Percentiles rank a stretch among this genome's conserved stretches.
phyloP scores from a whole-genome alignment of 441 rosid genomes.

The Jatropha multifida region DNA sequence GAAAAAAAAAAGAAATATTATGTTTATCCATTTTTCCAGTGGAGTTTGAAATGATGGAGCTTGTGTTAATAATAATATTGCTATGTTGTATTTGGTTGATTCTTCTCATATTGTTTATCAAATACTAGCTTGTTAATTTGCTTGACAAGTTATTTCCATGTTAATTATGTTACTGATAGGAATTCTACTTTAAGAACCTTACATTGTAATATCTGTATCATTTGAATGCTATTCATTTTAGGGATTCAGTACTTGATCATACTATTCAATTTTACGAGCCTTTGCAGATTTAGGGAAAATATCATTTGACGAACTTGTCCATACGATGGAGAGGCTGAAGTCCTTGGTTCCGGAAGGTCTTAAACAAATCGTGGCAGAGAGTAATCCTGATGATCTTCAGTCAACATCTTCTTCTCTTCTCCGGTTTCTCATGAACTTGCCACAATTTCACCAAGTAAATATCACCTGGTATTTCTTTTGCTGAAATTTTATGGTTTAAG shows the following conservation, averaged over 20 bases:
- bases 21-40: not conserved
- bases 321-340: constrained; percentile 62
- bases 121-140: not conserved
- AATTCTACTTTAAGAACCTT: not conserved
- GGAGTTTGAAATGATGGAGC: not conserved
- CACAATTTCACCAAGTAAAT: constrained; percentile 56
- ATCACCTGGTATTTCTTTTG: constrained; percentile 4
- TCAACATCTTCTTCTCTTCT: constrained; percentile 49
- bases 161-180: not conserved
- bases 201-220: no score
- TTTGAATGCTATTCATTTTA: not conserved
- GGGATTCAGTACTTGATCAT: not conserved
- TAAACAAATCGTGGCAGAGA: constrained; percentile 32
- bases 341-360: constrained; percentile 50
- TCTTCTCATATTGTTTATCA: not conserved
- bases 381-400: constrained; percentile 44
- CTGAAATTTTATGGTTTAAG: not conserved
- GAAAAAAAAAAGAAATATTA: not conserved
- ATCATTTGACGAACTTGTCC: not conserved
- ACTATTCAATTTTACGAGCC: not conserved
- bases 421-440: constrained; percentile 40
- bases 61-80: not conserved
- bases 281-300: not conserved
- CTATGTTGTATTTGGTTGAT: not conserved
- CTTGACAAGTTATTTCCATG: not conserved